phyloP scores from a whole-genome alignment of 2,329 filamentous ascomycete genomes.

The Beauveria bassiana region DNA sequence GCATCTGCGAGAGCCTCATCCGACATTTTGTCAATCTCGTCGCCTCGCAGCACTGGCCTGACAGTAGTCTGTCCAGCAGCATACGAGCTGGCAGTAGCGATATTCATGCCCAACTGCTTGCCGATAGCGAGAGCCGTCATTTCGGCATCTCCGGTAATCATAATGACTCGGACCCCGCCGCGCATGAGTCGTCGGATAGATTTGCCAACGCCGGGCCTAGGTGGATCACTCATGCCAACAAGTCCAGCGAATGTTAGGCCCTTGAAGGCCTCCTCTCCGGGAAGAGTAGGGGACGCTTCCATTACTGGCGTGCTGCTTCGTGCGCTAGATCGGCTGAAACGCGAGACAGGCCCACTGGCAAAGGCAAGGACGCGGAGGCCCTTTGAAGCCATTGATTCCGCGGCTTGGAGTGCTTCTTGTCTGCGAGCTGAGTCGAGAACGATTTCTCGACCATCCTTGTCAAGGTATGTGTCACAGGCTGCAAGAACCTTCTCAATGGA shows the following conservation, averaged over 20 bases:
- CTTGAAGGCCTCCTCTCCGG: slow-evolving; percentile 65
- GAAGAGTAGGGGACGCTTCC: slow-evolving; percentile 35
- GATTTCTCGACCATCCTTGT: slow-evolving; percentile 77
- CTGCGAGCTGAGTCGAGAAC: slow-evolving; percentile 70
- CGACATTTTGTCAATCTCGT: slow-evolving; percentile 89
- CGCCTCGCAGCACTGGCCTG: slow-evolving; percentile 71
- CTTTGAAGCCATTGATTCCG: slow-evolving; percentile 79
- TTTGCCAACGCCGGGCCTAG: slow-evolving; percentile 78
- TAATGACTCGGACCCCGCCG: slow-evolving; percentile 93
- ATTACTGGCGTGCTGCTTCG: slow-evolving; percentile 45
- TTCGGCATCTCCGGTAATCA: slow-evolving; percentile 97
- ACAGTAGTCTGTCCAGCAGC: slow-evolving; percentile 50
- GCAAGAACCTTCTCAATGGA: slow-evolving; percentile 80
- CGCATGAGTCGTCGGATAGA: slow-evolving; percentile 87
- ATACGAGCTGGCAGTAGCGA: slow-evolving; percentile 49
- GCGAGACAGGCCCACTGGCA: slow-evolving; percentile 68
- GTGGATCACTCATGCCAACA: slow-evolving; percentile 96
- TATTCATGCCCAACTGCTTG: slow-evolving; percentile 87
- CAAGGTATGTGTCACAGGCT: slow-evolving; percentile 85
- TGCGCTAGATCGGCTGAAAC: slow-evolving; percentile 34
- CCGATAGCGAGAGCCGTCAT: slow-evolving; percentile 92
- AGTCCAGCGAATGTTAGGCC: slow-evolving; percentile 84
- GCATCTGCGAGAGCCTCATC: slow-evolving; percentile 76
- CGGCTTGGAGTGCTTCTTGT: slow-evolving; percentile 68
- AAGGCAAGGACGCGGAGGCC: slow-evolving; percentile 89